These are phyloP conservation scores for Trypanosoma grayi DNA, from an alignment of 208 protist species.

Conservation along the genomic window DNA sequence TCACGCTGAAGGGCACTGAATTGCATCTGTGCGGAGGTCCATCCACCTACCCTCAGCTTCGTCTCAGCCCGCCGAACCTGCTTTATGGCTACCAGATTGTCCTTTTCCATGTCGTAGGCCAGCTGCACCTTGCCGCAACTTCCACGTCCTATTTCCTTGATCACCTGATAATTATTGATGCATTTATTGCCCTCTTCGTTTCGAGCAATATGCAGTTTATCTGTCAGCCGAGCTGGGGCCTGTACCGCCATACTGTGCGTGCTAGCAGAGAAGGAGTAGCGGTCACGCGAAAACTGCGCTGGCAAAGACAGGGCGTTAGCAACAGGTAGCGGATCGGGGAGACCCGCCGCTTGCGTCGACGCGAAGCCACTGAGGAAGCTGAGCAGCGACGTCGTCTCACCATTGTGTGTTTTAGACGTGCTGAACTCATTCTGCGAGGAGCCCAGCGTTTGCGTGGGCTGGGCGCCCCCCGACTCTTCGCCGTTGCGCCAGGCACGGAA, in stretches of 20 bases:
- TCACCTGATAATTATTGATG: slow-evolving; percentile 76
- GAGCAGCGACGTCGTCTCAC: not conserved
- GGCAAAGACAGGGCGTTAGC: not conserved
- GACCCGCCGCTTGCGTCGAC: not conserved
- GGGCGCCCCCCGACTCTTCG: no score
- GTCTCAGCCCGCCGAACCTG: slow-evolving; percentile 44
- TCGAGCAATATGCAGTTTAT: slow-evolving; percentile 12
- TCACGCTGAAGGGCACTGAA: slow-evolving; percentile 69
- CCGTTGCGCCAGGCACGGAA: no score
- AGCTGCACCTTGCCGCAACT: slow-evolving; percentile 66
- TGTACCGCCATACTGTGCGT: not conserved
- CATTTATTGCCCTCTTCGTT: slow-evolving; percentile 30
- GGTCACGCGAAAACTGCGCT: not conserved
- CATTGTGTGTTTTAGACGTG: not conserved
- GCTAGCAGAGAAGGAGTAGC: slow-evolving; percentile 3
- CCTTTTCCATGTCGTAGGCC: slow-evolving; percentile 41
- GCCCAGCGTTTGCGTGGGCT: not conserved
- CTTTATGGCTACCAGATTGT: slow-evolving; percentile 71
- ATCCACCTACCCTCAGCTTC: slow-evolving; percentile 17
- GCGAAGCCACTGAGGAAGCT: not conserved
- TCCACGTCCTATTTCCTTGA: slow-evolving; percentile 71
- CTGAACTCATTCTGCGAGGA: not conserved
- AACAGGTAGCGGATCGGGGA: not conserved
- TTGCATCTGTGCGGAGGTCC: slow-evolving; percentile 31
- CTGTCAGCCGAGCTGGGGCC: slow-evolving; percentile 17